Conservation (phyloP, 2,329 filamentous ascomycete genomes). For the Pseudocercospora vitis region DNA sequence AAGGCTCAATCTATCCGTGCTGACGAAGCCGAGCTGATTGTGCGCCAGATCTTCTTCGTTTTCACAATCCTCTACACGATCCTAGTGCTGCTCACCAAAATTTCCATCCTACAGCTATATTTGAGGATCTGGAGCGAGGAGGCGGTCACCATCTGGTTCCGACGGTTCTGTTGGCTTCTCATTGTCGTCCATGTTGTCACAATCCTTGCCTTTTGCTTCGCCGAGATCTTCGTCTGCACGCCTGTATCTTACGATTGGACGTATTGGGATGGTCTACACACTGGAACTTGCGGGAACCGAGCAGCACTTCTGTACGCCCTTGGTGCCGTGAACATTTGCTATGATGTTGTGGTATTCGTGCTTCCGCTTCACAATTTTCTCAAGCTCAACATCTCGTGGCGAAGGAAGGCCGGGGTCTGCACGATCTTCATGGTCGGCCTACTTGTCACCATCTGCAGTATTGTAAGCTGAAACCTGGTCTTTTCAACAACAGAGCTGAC, state of each 20-base stretch:
- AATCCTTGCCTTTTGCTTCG: conserved; percentile 19
- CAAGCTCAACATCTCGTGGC: conserved; percentile 14
- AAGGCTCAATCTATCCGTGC: not conserved
- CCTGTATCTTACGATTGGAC: conserved; percentile 21
- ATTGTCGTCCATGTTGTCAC: conserved; percentile 20
- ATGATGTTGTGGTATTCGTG: conserved; percentile 27
- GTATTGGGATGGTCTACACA: conserved; percentile 24
- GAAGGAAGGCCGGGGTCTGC: conserved; percentile 4
- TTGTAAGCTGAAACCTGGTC: conserved; percentile 3
- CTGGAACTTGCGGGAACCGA: conserved; percentile 20
- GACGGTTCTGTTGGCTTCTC: conserved; percentile 21
- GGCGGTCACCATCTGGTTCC: conserved; percentile 24
- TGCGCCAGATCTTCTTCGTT: conserved; percentile 20
- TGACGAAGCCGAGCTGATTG: conserved; percentile 1
- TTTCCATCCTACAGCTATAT: conserved; percentile 23
- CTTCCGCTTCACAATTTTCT: conserved; percentile 27
- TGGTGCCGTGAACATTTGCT: conserved; percentile 26
- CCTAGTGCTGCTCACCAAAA: conserved; percentile 24
- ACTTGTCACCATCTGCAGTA: conserved; percentile 19
- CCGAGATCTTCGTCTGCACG: conserved; percentile 21
- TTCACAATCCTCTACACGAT: conserved; percentile 26
- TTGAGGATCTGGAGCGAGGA: conserved; percentile 26
- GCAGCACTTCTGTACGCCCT: conserved; percentile 22
- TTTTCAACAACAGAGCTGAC: not conserved
- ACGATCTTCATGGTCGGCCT: conserved; percentile 21